These are phyloP conservation scores for Metschnikowia similis DNA, from an alignment of 805 yeast genomes.

Conservation along the genomic window DNA sequence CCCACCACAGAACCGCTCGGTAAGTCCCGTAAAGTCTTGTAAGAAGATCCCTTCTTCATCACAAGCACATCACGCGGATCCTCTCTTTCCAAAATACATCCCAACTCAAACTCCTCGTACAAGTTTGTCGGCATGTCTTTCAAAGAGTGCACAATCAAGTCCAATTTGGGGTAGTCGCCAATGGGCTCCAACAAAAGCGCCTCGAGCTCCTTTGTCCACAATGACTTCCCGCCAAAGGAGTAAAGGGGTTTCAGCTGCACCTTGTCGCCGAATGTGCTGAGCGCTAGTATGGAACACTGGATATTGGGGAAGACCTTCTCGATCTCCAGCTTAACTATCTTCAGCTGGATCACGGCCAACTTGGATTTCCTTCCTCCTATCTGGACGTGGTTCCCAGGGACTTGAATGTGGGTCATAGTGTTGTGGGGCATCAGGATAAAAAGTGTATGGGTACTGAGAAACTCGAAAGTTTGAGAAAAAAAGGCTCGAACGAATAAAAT, in stretches of 20 bases:
- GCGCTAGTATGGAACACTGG: conserved; percentile 71
- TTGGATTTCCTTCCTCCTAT: conserved; percentile 90
- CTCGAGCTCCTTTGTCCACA: conserved; percentile 96
- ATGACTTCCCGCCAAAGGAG: conserved; percentile 91
- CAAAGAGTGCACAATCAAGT: conserved; percentile 87
- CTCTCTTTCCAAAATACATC: conserved; percentile 79
- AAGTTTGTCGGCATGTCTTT: conserved; percentile 89
- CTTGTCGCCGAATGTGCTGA: conserved; percentile 87
- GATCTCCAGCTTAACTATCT: conserved; percentile 62
- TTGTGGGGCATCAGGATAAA: conserved; percentile 17
- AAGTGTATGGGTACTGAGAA: not conserved
- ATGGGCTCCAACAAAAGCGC: conserved; percentile 60
- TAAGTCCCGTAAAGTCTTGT: conserved; percentile 62
- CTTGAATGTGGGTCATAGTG: conserved; percentile 20
- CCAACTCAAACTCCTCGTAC: conserved; percentile 86
- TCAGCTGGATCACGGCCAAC: conserved; percentile 83
- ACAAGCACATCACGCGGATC: conserved; percentile 93
- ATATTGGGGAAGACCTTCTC: conserved; percentile 57
- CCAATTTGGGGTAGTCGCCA: conserved; percentile 65
- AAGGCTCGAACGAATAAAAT: conserved; percentile 3
- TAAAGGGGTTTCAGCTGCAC: conserved; percentile 81
- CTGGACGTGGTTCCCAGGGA: conserved; percentile 31
- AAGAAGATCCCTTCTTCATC: conserved; percentile 63
- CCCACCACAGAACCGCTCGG: conserved; percentile 89
- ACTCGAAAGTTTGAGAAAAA: conserved; percentile 5